These are phyloP conservation scores for Fusarium sp. DNA, from an alignment of 2,329 filamentous ascomycete species.

Conservation along the genomic window DNA sequence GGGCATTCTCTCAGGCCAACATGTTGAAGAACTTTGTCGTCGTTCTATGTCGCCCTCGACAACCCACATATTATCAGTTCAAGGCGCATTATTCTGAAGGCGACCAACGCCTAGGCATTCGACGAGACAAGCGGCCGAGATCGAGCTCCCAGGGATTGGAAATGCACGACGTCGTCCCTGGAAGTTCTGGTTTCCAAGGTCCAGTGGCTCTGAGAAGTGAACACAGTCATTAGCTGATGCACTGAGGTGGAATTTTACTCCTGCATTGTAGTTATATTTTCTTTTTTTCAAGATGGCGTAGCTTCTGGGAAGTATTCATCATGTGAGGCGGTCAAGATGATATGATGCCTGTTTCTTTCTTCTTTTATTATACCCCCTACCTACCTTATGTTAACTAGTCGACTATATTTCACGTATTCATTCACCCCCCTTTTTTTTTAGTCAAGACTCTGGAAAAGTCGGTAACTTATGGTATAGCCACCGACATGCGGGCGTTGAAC, in stretches of 20 bases:
- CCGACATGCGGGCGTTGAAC: slow-evolving; percentile 19
- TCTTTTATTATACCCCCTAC: slow-evolving; percentile 36
- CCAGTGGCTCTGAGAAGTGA: slow-evolving; percentile 56
- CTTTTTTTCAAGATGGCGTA: slow-evolving; percentile 16
- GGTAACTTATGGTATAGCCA: not conserved
- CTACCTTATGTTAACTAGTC: slow-evolving; percentile 21
- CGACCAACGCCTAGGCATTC: slow-evolving; percentile 80
- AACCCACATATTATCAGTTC: slow-evolving; percentile 89
- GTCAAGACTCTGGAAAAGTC: slow-evolving; percentile 25
- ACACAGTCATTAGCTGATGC: slow-evolving; percentile 32
- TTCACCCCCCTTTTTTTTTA: slow-evolving; percentile 5
- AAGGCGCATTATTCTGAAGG: slow-evolving; percentile 79
- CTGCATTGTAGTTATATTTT: slow-evolving; percentile 17
- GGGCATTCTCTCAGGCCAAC: slow-evolving; percentile 84
- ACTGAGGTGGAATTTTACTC: slow-evolving; percentile 1
- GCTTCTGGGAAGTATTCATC: slow-evolving; percentile 39
- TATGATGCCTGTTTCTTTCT: slow-evolving; percentile 35
- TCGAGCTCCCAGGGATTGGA: slow-evolving; percentile 75
- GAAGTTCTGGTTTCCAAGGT: slow-evolving; percentile 60
- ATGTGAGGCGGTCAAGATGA: slow-evolving; percentile 31
- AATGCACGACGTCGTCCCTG: slow-evolving; percentile 71
- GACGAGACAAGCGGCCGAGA: slow-evolving; percentile 49
- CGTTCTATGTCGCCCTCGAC: slow-evolving; percentile 82
- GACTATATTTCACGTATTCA: slow-evolving; percentile 19
- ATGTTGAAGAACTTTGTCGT: slow-evolving; percentile 80